Evolutionary conservation across 176 grass and related monocot species (phyloP).

Genomic region (Leersia perrieri): DNA sequence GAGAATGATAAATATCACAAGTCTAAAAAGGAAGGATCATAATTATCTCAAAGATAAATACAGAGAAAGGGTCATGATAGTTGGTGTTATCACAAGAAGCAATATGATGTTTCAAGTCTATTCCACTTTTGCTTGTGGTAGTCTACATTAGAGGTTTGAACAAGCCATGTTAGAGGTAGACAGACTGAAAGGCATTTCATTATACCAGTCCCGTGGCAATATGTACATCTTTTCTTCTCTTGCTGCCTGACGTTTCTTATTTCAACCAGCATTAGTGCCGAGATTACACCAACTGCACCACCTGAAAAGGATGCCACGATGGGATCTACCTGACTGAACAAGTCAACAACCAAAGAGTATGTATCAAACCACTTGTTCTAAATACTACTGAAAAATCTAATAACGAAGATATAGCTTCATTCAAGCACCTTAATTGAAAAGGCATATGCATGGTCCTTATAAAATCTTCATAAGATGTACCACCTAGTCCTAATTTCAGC

Average conservation of each 20-base stretch:
- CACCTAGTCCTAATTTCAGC: constrained; percentile 86
- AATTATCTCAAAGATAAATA: neutral
- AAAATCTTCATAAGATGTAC: constrained; percentile 95
- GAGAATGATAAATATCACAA: neutral
- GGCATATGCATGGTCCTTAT: constrained; percentile 76
- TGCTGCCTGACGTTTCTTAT: constrained; percentile 83
- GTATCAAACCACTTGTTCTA: constrained; percentile 13
- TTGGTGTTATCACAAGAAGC: neutral
- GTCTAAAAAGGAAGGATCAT: neutral
- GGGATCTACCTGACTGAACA: constrained; percentile 87
- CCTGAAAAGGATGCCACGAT: constrained; percentile 96
- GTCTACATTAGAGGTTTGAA: neutral
- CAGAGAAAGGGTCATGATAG: neutral
- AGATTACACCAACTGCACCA: constrained; percentile 85
- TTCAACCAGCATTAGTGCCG: constrained; percentile 85
- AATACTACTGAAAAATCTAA: constrained; percentile 5
- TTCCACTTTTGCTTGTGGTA: constrained; percentile 6
- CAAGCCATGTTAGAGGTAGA: neutral
- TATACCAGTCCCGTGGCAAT: constrained; percentile 90
- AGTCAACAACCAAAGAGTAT: neutral
- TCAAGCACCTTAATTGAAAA: constrained; percentile 76
- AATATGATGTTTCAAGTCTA: neutral
- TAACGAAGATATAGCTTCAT: neutral
- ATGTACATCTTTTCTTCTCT: constrained; percentile 96
- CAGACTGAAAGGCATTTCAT: constrained; percentile 11